phyloP scores from a whole-genome alignment of 2,329 filamentous ascomycete genomes.

The Clarireedia homoeocarpa region DNA sequence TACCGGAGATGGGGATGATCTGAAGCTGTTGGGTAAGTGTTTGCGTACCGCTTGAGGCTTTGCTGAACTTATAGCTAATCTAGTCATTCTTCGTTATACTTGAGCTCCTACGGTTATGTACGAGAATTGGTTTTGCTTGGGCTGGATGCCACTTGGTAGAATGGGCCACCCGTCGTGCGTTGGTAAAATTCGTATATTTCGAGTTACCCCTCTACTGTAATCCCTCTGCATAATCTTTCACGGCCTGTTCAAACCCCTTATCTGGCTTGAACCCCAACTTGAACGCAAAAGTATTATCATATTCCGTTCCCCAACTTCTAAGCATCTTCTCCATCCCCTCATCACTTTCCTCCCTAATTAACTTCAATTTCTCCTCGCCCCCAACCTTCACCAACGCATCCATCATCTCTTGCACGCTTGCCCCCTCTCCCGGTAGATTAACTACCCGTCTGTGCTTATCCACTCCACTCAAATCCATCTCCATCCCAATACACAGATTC shows the following conservation, averaged over 20 bases:
- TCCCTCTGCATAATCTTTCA: constrained; percentile 41
- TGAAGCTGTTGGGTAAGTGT: too few relatives aligned
- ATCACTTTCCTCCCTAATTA: constrained; percentile 48
- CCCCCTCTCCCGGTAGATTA: constrained; percentile 50
- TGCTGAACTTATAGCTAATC: too few relatives aligned
- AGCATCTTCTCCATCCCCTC: constrained; percentile 48
- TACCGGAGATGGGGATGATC: too few relatives aligned
- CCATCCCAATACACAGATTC: constrained; percentile 41
- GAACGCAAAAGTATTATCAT: constrained; percentile 44
- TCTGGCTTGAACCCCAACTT: constrained; percentile 45
- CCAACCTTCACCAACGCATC: constrained; percentile 48
- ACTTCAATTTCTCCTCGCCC: constrained; percentile 44
- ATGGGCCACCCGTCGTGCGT: too few relatives aligned
- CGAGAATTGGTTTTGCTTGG: too few relatives aligned
- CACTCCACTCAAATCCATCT: constrained; percentile 34
- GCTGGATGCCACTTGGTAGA: too few relatives aligned
- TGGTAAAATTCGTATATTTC: neutral
- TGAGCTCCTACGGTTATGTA: too few relatives aligned
- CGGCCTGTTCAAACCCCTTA: constrained; percentile 44
- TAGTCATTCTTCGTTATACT: too few relatives aligned
- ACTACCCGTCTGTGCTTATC: constrained; percentile 40
- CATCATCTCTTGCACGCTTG: constrained; percentile 52
- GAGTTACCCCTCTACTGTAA: constrained; percentile 14
- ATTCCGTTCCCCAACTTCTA: constrained; percentile 51
- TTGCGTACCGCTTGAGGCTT: too few relatives aligned